Percentiles rank a stretch among this genome's conserved stretches.
Conservation (phyloP, 306 rosid genomes). For the Myrica gale region DNA sequence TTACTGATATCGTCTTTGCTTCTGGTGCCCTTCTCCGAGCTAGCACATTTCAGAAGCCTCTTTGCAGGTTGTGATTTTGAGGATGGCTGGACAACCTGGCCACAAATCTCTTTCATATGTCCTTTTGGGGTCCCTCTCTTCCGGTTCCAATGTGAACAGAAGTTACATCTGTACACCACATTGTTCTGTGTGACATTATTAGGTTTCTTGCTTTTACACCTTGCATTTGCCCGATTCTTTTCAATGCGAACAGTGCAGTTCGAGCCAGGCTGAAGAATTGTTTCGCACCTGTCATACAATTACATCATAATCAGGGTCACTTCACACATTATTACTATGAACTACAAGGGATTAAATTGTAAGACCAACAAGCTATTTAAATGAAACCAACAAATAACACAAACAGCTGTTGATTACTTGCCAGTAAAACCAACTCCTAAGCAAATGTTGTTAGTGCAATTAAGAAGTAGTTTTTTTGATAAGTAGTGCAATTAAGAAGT, state of each 20-base stretch:
- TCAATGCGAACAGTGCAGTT: conserved; percentile 69
- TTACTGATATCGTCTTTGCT: neutral
- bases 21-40: conserved; percentile 26
- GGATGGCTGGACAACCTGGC: conserved; percentile 33
- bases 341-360: conserved; percentile 3
- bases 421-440: neutral
- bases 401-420: neutral
- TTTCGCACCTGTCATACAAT: conserved; percentile 64
- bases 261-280: conserved; percentile 63
- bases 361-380: neutral
- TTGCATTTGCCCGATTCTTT: conserved; percentile 40
- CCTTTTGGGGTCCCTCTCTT: conserved; percentile 62
- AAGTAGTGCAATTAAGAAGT: too few relatives aligned
- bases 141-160: conserved; percentile 55
- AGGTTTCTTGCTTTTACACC: neutral
- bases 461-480: too few relatives aligned
- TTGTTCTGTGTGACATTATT: conserved; percentile 42
- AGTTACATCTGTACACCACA: conserved; percentile 60
- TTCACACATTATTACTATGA: neutral
- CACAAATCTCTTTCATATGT: conserved; percentile 49
- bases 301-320: conserved; percentile 10
- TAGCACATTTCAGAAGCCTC: conserved; percentile 12
- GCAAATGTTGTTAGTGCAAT: neutral
- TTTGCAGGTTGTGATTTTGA: conserved; percentile 23
- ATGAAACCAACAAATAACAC: neutral